Conservation (phyloP, 495 filamentous ascomycete species). For the Astrothelium macrocarpum region DNA sequence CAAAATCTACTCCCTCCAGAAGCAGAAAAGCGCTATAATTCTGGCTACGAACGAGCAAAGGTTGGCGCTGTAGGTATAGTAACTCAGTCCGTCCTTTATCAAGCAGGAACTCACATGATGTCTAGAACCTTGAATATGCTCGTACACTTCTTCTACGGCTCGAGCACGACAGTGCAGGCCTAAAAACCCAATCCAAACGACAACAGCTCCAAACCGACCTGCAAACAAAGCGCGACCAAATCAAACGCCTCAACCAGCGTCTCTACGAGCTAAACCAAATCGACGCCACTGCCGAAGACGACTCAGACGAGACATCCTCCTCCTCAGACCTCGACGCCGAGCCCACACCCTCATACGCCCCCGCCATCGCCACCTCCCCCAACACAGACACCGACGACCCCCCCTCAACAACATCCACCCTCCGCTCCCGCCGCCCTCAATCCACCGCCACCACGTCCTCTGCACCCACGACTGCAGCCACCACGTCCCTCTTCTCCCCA, state of each 20-base stretch:
- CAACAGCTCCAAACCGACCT: conserved; percentile 61
- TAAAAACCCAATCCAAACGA: conserved; percentile 56
- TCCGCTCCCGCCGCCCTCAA: conserved; percentile 27
- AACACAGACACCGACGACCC: conserved; percentile 22
- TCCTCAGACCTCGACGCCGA: too few species aligned
- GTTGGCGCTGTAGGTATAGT: conserved; percentile 48
- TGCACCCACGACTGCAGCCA: conserved; percentile 20
- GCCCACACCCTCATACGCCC: conserved; percentile 26
- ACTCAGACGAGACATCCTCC: conserved; percentile 9
- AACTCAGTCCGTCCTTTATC: not conserved
- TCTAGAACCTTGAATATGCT: conserved; percentile 72
- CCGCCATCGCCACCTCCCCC: conserved; percentile 16
- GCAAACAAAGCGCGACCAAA: conserved; percentile 48
- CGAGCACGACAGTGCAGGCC: conserved; percentile 57
- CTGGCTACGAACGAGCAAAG: conserved; percentile 61
- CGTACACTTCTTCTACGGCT: conserved; percentile 63
- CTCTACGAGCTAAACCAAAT: conserved; percentile 46
- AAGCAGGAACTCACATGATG: not conserved
- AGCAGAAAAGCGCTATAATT: conserved; percentile 50
- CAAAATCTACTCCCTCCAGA: conserved; percentile 59
- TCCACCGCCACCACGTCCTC: conserved; percentile 12
- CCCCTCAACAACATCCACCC: conserved; percentile 15
- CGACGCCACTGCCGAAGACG: conserved; percentile 20
- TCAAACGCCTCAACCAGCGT: conserved; percentile 31
- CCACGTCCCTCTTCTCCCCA: conserved; percentile 22